Base-by-base conservation (phyloP, 805 yeast species). In the Danielia reshetovae region DNA sequence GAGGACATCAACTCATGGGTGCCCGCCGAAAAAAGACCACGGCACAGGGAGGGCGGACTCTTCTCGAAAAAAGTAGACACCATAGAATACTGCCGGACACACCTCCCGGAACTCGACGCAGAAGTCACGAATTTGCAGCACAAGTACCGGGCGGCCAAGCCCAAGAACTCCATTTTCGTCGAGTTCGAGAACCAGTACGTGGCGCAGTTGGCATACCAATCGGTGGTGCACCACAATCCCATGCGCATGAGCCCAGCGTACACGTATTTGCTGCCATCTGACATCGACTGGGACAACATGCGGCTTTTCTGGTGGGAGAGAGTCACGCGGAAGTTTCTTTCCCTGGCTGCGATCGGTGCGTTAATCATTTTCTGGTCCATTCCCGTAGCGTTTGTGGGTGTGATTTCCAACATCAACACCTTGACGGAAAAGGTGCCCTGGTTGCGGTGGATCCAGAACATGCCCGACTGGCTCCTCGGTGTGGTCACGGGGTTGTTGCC, bases 291-390 rank as follows among this genome's bases (percentile, higher is more conserved):
- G 93, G 56, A 74, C 33, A 84, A 84, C 55, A 65, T 83, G 76
- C 70, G 93, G 54, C 56, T 84, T 59, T 77, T 77, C 48, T 84
- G 93, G 89, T 81, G 86, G 83, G 94, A 84, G 58, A 62, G 79
- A 49, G 54, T 81, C 13, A 62, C 66, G 9, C 70, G 90, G 62
- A 55, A 62, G 22, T 55, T 70, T 18, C 68, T 69, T 35, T 77
- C 89, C 0, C 36, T 62, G 23, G 65, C 75, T 11, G 77, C 76
- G 2, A 73, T 82, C 35, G 48, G 61, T 15, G 84, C 79, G 1
- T 49, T 81, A 28, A 67, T 81, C 34, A 52, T 78, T 19, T 62
- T 79, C 46, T 84, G 94, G 94, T 72, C 89, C 37, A 60, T 82
- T 44, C 90, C 90, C 10, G 87, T 81, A 26, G 81, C 89, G 3